phyloP scores from a whole-genome alignment of 306 rosid species.

The Dalbergia oliveri region DNA sequence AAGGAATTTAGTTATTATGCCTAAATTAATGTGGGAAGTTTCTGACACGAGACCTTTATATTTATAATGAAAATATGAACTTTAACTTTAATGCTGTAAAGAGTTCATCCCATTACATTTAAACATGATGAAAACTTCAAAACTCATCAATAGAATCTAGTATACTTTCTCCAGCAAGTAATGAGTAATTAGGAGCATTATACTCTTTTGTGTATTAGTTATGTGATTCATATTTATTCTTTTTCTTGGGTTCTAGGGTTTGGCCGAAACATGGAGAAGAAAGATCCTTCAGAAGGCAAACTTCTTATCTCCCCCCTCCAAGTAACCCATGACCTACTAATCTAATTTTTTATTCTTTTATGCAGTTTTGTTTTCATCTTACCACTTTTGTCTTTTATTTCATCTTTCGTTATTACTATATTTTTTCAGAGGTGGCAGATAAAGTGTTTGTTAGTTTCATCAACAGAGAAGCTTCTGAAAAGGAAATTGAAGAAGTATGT shows the following conservation, averaged over 20 bases:
- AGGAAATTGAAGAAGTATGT: constrained; percentile 88
- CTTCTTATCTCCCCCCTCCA: constrained; percentile 30
- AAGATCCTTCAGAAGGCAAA: constrained; percentile 37
- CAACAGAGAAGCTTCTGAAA: constrained; percentile 62
- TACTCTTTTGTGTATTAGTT: constrained; percentile 1
- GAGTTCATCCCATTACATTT: constrained; percentile 10
- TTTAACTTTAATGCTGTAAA: constrained; percentile 17
- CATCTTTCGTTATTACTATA: constrained; percentile 37
- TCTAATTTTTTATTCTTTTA: constrained; percentile 13
- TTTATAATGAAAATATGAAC: constrained; percentile 23
- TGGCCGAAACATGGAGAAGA: constrained; percentile 49
- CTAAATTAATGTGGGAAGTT: not conserved
- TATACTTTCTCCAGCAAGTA: constrained; percentile 16
- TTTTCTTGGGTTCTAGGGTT: constrained; percentile 40
- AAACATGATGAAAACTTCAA: constrained; percentile 8
- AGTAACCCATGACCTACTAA: constrained; percentile 21
- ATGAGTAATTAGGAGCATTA: constrained; percentile 12
- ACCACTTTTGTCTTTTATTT: constrained; percentile 34
- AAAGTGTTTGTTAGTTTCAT: constrained; percentile 74
- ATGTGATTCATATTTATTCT: constrained; percentile 35
- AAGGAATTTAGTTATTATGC: not conserved
- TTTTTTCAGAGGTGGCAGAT: constrained; percentile 62
- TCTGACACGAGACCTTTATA: constrained; percentile 21
- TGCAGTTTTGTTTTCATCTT: not conserved
- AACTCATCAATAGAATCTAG: constrained; percentile 4